These are phyloP conservation scores for Beauveria caledonica DNA, from an alignment of 2,329 filamentous ascomycete genomes.

Conservation along the genomic window DNA sequence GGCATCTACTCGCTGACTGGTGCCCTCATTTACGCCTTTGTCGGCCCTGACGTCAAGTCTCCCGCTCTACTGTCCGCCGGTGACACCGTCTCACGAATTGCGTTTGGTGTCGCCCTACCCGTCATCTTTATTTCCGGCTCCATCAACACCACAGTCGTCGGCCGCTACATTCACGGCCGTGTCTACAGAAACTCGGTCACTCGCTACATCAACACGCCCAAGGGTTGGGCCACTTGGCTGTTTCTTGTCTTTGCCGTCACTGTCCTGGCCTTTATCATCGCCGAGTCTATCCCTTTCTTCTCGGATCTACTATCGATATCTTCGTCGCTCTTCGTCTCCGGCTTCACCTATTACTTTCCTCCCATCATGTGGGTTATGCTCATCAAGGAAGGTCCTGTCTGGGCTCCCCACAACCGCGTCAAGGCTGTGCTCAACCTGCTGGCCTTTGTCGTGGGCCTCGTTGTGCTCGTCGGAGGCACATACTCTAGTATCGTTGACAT, in stretches of 20 bases:
- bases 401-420: slow-evolving; percentile 22
- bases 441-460: slow-evolving; percentile 23
- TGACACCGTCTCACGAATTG: slow-evolving; percentile 51
- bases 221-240: slow-evolving; percentile 48
- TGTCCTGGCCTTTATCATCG: slow-evolving; percentile 60
- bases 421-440: slow-evolving; percentile 19
- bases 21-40: slow-evolving; percentile 61
- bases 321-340: slow-evolving; percentile 42
- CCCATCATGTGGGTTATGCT: slow-evolving; percentile 37
- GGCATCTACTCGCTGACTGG: slow-evolving; percentile 59
- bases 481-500: slow-evolving; percentile 26
- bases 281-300: slow-evolving; percentile 67
- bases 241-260: slow-evolving; percentile 50
- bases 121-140: slow-evolving; percentile 69
- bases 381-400: slow-evolving; percentile 23
- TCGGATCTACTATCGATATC: slow-evolving; percentile 53
- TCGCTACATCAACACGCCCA: slow-evolving; percentile 39
- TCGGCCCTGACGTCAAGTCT: slow-evolving; percentile 52
- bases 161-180: slow-evolving; percentile 38
- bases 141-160: slow-evolving; percentile 49
- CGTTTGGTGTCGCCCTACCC: slow-evolving; percentile 61
- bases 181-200: slow-evolving; percentile 35
- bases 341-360: slow-evolving; percentile 34
- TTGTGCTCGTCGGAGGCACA: slow-evolving; percentile 26
- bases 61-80: slow-evolving; percentile 62